Conservation (phyloP, 1,284 basidiomycete species). For the Pseudozyma pruni region DNA sequence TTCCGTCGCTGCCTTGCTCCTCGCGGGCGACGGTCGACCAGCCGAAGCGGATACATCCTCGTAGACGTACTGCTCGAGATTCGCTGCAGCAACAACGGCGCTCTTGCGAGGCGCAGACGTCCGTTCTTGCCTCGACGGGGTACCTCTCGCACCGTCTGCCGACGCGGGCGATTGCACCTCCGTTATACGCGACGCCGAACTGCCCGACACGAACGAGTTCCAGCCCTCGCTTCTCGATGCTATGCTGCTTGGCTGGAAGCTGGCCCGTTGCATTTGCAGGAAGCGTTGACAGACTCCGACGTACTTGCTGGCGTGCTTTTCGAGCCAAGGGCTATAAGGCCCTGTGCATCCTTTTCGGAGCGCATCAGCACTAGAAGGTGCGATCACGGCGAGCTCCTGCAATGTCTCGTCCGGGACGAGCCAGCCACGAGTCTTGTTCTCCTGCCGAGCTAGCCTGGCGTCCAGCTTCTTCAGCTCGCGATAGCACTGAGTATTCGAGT, state of each 20-base stretch:
- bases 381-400: constrained; percentile 24
- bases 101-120: constrained; percentile 17
- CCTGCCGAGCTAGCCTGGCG: constrained; percentile 17
- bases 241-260: not conserved
- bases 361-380: constrained; percentile 9
- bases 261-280: not conserved
- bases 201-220: not conserved
- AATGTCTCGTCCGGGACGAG: constrained; percentile 31
- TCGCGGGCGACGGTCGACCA: not conserved
- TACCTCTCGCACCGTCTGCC: not conserved
- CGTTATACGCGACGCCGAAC: not conserved
- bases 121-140: not conserved
- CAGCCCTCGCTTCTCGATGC: constrained; percentile 4
- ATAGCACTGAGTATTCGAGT: constrained; percentile 18
- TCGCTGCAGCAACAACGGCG: constrained; percentile 15
- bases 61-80: constrained; percentile 23
- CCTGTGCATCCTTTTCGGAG: constrained; percentile 3
- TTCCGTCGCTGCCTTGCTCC: not conserved
- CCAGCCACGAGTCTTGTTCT: constrained; percentile 5
- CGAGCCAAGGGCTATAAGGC: constrained; percentile 1
- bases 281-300: constrained; percentile 31
- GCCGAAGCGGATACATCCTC: constrained; percentile 3
- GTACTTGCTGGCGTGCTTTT: constrained; percentile 24
- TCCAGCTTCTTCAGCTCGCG: constrained; percentile 30
- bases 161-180: not conserved